phyloP scores from a whole-genome alignment of 768 basidiomycete genomes.

The Harrya chromipes region DNA sequence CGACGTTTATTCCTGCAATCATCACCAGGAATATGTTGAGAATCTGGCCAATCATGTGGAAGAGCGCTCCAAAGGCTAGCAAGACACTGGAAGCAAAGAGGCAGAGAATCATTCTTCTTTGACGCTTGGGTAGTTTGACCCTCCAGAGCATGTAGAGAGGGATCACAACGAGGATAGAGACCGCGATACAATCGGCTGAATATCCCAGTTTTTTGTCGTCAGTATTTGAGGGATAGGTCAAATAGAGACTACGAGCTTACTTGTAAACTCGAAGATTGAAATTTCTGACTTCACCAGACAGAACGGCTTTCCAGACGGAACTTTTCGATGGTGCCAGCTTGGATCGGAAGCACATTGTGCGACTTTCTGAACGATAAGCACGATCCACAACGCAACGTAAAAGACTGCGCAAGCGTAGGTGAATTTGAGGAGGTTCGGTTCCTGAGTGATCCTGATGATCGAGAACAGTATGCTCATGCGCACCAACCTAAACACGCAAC shows the following conservation, averaged over 20 bases:
- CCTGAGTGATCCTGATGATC: conserved; percentile 15
- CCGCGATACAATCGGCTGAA: conserved; percentile 17
- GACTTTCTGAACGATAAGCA: conserved; percentile 7
- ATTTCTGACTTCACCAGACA: conserved; percentile 3
- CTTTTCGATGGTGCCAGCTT: conserved; percentile 5
- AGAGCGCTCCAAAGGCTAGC: conserved; percentile 14
- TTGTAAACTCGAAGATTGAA: conserved; percentile 13
- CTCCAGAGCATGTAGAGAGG: conserved; percentile 22
- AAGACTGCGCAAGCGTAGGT: conserved; percentile 8
- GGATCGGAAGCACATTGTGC: conserved; percentile 6
- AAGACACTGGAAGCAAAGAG: conserved; percentile 19
- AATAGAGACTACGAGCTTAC: conserved; percentile 3
- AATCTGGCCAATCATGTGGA: conserved; percentile 12
- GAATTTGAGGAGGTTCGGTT: conserved; percentile 3
- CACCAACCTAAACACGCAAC: conserved; percentile 4
- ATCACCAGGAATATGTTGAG: conserved; percentile 2
- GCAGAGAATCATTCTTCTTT: conserved; percentile 25
- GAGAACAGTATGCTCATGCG: conserved; percentile 21
- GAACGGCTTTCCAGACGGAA: conserved; percentile 6
- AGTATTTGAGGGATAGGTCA: not conserved
- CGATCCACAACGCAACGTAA: conserved; percentile 4
- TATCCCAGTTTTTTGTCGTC: not conserved
- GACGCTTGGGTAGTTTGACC: conserved; percentile 17
- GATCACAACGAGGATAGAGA: conserved; percentile 14
- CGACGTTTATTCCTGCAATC: conserved; percentile 14